Conservation (phyloP, 2,329 filamentous ascomycete genomes). For the Coniochaeta prunicola region DNA sequence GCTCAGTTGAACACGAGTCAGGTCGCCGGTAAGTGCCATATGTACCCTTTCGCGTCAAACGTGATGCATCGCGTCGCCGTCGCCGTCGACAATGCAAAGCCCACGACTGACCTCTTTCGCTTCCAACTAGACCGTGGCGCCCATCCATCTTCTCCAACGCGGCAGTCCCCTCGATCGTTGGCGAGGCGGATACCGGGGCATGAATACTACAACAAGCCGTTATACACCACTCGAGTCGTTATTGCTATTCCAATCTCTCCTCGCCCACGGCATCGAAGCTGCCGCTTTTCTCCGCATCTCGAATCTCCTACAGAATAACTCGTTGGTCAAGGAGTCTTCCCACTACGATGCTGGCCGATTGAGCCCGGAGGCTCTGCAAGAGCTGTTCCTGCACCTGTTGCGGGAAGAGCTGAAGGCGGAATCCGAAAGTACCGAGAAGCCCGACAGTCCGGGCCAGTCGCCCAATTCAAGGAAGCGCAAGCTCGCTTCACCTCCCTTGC, state of each 20-base stretch:
- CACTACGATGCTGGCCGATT: constrained; percentile 69
- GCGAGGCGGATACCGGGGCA: constrained; percentile 26
- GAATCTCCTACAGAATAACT: constrained; percentile 63
- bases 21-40: neutral
- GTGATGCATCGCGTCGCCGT: neutral
- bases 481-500: constrained; percentile 55
- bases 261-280: constrained; percentile 20
- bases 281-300: constrained; percentile 28
- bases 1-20: neutral
- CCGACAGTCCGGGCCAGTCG: constrained; percentile 37
- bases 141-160: constrained; percentile 25
- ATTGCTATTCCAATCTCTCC: constrained; percentile 24
- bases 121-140: constrained; percentile 23
- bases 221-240: constrained; percentile 28
- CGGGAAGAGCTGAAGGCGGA: constrained; percentile 62
- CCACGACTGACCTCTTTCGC: neutral
- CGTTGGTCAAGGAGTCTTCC: constrained; percentile 61
- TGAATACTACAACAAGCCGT: constrained; percentile 21
- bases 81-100: neutral
- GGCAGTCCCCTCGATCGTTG: constrained; percentile 23
- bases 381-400: constrained; percentile 70
- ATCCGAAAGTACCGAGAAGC: constrained; percentile 28
- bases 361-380: constrained; percentile 68
- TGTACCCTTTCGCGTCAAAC: neutral
- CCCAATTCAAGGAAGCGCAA: constrained; percentile 68